Percentiles rank a stretch among this genome's conserved stretches.
These are phyloP conservation scores for Boechera retrofracta DNA, from an alignment of 345 rosid species.

Conservation along the genomic window DNA sequence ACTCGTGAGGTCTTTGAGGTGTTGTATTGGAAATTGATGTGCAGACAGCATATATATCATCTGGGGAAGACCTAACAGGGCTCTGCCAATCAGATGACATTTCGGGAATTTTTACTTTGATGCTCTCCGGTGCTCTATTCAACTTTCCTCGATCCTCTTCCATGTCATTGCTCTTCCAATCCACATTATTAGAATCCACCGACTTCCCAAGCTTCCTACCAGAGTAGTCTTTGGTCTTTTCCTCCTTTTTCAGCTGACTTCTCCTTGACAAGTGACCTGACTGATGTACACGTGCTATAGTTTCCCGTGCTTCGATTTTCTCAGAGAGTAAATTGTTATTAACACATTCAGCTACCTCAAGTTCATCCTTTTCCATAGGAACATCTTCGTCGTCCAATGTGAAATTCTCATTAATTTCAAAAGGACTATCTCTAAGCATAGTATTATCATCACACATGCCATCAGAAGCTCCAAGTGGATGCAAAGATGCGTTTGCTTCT, in stretches of 20 bases:
- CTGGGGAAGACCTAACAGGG: constrained; percentile 43
- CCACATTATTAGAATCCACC: constrained; percentile 6
- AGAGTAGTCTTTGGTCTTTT: constrained; percentile 38
- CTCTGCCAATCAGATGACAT: constrained; percentile 43
- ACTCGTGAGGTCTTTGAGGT: constrained; percentile 39
- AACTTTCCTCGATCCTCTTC: constrained; percentile 47
- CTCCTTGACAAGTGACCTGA: constrained; percentile 37
- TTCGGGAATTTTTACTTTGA: constrained; percentile 41
- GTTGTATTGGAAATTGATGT: constrained; percentile 35
- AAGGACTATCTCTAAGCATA: constrained; percentile 26
- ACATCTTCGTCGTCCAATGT: constrained; percentile 32
- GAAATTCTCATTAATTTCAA: constrained; percentile 8
- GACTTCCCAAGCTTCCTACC: constrained; percentile 44
- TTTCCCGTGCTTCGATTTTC: constrained; percentile 40
- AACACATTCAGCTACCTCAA: constrained; percentile 39
- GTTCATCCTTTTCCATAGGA: constrained; percentile 44
- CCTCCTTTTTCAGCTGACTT: constrained; percentile 28
- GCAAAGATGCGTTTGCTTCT: constrained; percentile 37
- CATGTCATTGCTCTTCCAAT: constrained; percentile 30
- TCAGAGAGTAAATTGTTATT: constrained; percentile 41
- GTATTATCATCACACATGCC: constrained; percentile 24
- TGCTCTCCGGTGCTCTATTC: constrained; percentile 35
- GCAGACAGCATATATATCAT: constrained; percentile 45
- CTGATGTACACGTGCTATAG: constrained; percentile 37
- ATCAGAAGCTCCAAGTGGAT: constrained; percentile 36